These are phyloP conservation scores for Lippia alba DNA, from an alignment of 305 asterid species.

Conservation along the genomic window DNA sequence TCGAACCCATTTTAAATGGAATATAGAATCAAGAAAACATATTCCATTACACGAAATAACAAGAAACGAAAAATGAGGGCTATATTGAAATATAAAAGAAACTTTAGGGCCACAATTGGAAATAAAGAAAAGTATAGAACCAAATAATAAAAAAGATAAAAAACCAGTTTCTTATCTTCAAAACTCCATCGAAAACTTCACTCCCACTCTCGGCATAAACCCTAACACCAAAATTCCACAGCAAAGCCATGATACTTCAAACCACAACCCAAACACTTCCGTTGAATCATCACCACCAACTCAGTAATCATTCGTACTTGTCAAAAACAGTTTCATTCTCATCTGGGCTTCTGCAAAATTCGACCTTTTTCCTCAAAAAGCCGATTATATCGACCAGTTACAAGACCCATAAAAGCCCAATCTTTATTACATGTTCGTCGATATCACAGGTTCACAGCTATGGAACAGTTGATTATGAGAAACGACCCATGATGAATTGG, in stretches of 20 bases:
- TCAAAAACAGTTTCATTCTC: slow-evolving; percentile 55
- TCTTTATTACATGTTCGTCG: slow-evolving; percentile 55
- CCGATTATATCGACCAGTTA: slow-evolving; percentile 36
- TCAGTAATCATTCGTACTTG: slow-evolving; percentile 27
- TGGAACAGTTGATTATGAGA: slow-evolving; percentile 70
- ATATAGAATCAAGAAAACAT: no score
- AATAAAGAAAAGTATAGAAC: slow-evolving; percentile 17
- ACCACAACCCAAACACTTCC: slow-evolving; percentile 52
- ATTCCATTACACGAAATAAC: no score
- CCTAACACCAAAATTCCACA: slow-evolving; percentile 37
- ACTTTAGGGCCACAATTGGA: slow-evolving; percentile 21
- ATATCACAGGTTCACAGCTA: slow-evolving; percentile 58
- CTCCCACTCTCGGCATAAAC: slow-evolving; percentile 34
- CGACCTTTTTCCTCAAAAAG: slow-evolving; percentile 37
- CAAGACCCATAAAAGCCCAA: slow-evolving; percentile 39
- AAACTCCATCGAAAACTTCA: background rate
- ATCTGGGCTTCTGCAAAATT: slow-evolving; percentile 52
- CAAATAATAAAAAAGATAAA: background rate
- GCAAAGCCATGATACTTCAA: slow-evolving; percentile 63
- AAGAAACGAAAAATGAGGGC: no score
- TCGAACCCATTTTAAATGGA: no score
- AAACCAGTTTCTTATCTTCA: slow-evolving; percentile 26
- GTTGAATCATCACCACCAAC: slow-evolving; percentile 35
- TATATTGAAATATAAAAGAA: background rate
- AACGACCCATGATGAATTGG: slow-evolving; percentile 66